These are phyloP conservation scores for Aureobasidium sp. DNA, from an alignment of 2,329 filamentous ascomycete species.

Conservation along the genomic window DNA sequence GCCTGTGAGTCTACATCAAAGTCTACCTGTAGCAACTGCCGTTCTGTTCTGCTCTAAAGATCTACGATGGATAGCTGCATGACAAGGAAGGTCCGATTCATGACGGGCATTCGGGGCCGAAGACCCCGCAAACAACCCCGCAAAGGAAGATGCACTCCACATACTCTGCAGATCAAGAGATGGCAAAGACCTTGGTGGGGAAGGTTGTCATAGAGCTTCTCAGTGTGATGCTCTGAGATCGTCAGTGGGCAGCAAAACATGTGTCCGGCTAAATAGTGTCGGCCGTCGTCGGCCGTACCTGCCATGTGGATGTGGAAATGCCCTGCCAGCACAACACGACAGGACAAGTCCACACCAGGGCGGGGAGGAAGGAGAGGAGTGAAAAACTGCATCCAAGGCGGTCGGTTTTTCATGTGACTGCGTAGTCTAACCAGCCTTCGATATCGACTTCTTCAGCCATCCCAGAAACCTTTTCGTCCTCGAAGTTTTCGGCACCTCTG, in stretches of 20 bases:
- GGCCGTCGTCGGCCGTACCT: background rate
- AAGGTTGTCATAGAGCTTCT: background rate
- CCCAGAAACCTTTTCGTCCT: background rate
- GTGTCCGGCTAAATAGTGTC: background rate
- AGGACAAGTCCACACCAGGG: background rate
- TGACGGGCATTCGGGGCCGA: background rate
- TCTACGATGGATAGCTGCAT: background rate
- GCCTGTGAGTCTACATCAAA: accelerated
- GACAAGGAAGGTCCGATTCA: background rate
- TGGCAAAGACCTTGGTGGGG: background rate
- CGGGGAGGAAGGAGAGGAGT: background rate
- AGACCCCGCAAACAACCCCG: background rate
- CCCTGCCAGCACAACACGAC: background rate
- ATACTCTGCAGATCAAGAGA: background rate
- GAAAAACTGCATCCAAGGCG: background rate
- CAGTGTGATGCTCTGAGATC: background rate
- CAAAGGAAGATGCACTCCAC: background rate
- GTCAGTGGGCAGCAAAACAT: background rate
- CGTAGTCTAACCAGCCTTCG: background rate
- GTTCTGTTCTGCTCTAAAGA: background rate
- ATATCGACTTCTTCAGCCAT: background rate
- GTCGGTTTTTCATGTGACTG: background rate
- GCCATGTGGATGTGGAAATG: background rate
- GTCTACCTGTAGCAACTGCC: background rate
- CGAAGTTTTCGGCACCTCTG: background rate